Evolutionary conservation across 257 asterid species (phyloP).

Genomic region (Capsicum baccatum): DNA sequence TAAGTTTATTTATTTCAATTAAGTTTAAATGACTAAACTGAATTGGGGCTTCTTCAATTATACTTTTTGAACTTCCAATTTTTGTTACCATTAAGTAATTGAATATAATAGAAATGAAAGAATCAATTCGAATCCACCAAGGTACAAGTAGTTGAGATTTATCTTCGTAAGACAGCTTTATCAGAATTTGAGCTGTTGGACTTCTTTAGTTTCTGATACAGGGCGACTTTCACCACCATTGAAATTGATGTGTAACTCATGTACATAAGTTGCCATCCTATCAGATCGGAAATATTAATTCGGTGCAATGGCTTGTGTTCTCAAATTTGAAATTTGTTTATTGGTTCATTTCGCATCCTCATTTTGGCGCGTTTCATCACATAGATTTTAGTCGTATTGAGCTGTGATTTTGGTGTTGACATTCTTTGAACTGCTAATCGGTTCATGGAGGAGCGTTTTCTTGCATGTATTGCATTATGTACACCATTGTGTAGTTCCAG

Average conservation of each 20-base stretch:
- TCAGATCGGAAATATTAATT: neutral
- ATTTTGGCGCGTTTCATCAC: neutral
- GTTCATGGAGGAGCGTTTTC: neutral
- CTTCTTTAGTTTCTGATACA: neutral
- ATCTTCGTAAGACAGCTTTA: neutral
- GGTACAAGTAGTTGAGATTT: neutral
- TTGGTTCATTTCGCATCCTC: neutral
- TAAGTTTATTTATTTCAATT: neutral
- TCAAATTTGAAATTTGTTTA: neutral
- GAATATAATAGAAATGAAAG: neutral
- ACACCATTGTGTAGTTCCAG: neutral
- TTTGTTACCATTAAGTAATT: neutral
- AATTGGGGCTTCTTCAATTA: slow-evolving; percentile 14
- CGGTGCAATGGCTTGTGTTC: neutral
- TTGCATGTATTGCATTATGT: neutral
- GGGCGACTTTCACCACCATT: neutral
- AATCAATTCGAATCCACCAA: neutral
- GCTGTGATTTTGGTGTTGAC: neutral
- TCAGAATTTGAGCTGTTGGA: neutral
- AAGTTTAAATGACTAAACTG: neutral
- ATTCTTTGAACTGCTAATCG: slow-evolving; percentile 2
- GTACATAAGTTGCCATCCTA: neutral
- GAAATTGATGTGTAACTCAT: neutral
- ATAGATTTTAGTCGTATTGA: neutral
- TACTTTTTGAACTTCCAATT: neutral